Percentiles rank a stretch among this genome's conserved stretches.
Conservation (phyloP, 495 filamentous ascomycete species). For the Aspergillus indologenus region DNA sequence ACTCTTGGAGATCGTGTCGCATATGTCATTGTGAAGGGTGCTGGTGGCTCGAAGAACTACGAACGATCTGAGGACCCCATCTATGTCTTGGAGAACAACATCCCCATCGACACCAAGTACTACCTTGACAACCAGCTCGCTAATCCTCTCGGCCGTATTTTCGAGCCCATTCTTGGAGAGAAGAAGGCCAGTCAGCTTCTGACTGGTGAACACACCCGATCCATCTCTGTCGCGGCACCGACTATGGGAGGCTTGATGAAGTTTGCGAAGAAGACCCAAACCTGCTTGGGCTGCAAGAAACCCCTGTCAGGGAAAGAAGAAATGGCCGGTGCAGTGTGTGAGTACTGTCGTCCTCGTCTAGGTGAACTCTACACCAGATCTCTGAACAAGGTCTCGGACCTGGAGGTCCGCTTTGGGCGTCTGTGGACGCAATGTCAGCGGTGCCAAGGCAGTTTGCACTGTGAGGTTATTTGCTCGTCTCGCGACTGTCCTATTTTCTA, state of each 20-base stretch:
- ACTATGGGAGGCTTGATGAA: conserved; percentile 94
- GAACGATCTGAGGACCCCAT: conserved; percentile 95
- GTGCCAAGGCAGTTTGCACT: conserved; percentile 96
- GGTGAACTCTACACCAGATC: conserved; percentile 94
- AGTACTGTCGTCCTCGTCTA: conserved; percentile 75
- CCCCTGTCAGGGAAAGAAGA: conserved; percentile 78
- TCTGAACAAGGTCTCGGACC: conserved; percentile 77
- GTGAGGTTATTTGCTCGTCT: conserved; percentile 94
- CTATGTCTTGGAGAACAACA: conserved; percentile 94
- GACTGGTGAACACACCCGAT: conserved; percentile 87
- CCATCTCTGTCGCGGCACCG: conserved; percentile 85
- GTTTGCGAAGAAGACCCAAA: conserved; percentile 94
- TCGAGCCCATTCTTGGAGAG: conserved; percentile 94
- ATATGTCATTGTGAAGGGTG: conserved; percentile 95
- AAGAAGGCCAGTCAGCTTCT: conserved; percentile 79
- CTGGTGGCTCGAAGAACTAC: conserved; percentile 84
- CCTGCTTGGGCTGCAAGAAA: conserved; percentile 98
- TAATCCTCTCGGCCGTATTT: conserved; percentile 90
- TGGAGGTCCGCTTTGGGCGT: conserved; percentile 88
- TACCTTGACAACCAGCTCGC: conserved; percentile 98
- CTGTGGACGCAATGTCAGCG: conserved; percentile 99
- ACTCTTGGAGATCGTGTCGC: conserved; percentile 92
- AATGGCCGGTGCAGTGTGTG: conserved; percentile 81
- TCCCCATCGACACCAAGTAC: conserved; percentile 98
- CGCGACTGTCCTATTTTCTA: conserved; percentile 99